Percentiles rank a stretch among this genome's conserved stretches.
Conservation (phyloP, 2,329 filamentous ascomycete species). For the Fusarium sp. region DNA sequence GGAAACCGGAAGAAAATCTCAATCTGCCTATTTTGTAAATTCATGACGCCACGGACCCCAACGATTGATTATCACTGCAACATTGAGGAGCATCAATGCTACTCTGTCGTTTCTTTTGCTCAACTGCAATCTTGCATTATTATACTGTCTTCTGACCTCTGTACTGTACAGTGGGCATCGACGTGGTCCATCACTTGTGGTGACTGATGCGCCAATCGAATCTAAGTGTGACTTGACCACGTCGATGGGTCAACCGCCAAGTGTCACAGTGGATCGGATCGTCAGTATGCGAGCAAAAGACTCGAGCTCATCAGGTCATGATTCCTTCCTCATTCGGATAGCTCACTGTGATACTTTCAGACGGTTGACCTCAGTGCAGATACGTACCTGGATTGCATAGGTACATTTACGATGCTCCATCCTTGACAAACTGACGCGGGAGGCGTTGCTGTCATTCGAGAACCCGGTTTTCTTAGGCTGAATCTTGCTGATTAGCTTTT, state of each 20-base stretch:
- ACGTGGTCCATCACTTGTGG: conserved; percentile 1
- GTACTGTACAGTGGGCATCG: not conserved
- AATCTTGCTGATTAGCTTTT: conserved; percentile 8
- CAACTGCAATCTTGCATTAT: not conserved
- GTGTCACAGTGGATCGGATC: conserved; percentile 21
- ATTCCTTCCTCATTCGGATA: conserved; percentile 30
- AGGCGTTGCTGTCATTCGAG: conserved; percentile 16
- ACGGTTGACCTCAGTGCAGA: not conserved
- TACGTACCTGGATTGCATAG: not conserved
- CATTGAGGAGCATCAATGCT: not conserved
- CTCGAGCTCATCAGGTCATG: not conserved
- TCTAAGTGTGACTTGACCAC: not conserved
- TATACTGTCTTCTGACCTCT: not conserved
- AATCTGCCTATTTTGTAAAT: not conserved
- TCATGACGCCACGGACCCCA: conserved; percentile 23
- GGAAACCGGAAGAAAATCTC: conserved; percentile 15
- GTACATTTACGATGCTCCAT: not conserved
- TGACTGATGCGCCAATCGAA: conserved; percentile 14
- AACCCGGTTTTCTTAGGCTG: conserved; percentile 29
- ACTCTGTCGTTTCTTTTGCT: not conserved
- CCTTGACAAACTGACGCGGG: not conserved
- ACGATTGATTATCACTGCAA: not conserved
- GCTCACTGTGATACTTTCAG: not conserved
- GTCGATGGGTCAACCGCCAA: conserved; percentile 20
- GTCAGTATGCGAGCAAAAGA: conserved; percentile 3